These are phyloP conservation scores for Ampelomyces quisqualis DNA, from an alignment of 2,329 filamentous ascomycete genomes.

Conservation along the genomic window DNA sequence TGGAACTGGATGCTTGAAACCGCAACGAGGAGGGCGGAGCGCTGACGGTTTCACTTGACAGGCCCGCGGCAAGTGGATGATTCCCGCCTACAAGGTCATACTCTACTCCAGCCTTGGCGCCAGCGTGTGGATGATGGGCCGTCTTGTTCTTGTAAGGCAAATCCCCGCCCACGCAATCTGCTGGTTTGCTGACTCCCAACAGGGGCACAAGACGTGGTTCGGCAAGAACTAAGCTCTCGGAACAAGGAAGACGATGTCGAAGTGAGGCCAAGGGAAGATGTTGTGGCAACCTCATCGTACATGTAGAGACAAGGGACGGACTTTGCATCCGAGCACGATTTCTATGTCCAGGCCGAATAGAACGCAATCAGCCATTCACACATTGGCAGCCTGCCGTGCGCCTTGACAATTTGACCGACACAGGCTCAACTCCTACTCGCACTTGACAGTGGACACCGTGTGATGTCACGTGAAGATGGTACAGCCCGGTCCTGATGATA, in stretches of 20 bases:
- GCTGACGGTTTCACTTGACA: slow-evolving; percentile 50
- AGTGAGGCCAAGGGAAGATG: slow-evolving; percentile 14
- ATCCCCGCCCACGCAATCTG: neutral
- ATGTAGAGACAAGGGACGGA: slow-evolving; percentile 40
- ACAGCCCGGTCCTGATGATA: no score
- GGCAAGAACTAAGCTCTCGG: slow-evolving; percentile 37
- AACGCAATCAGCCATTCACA: neutral
- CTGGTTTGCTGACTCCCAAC: slow-evolving; percentile 3
- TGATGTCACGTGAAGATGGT: no score
- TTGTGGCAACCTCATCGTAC: slow-evolving; percentile 20
- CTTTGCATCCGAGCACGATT: slow-evolving; percentile 1
- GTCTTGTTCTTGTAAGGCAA: slow-evolving; percentile 60
- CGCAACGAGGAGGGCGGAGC: no score
- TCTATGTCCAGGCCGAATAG: neutral
- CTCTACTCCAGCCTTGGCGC: slow-evolving; percentile 64
- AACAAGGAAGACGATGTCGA: slow-evolving; percentile 6
- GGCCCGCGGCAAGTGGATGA: slow-evolving; percentile 63
- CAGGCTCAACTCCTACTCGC: no score
- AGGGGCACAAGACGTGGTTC: slow-evolving; percentile 77
- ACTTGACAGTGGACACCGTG: no score
- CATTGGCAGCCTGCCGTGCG: no score
- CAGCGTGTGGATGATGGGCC: slow-evolving; percentile 72
- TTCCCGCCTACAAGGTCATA: slow-evolving; percentile 68
- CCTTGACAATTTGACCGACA: no score
- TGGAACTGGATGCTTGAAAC: no score